Conservation (phyloP, 345 rosid species). For the Carallia pectinifolia region DNA sequence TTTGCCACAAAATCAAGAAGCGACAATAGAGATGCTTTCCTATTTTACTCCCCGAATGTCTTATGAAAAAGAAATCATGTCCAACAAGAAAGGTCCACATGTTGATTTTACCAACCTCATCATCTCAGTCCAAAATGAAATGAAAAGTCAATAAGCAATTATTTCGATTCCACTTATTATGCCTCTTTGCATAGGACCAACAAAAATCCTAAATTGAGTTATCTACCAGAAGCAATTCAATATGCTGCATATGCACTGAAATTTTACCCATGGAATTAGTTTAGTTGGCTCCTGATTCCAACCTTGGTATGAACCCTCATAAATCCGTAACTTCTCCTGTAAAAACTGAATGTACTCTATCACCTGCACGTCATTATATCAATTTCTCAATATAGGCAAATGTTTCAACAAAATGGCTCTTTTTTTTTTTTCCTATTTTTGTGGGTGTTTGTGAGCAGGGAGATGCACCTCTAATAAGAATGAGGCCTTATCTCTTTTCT, state of each 20-base stretch:
- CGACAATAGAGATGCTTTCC: not conserved
- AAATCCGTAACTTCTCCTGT: conserved; percentile 28
- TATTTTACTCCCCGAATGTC: not conserved
- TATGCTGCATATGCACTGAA: not conserved
- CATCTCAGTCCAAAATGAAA: not conserved
- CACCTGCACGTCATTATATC: conserved; percentile 21
- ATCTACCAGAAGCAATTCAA: not conserved
- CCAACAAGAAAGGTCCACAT: no score
- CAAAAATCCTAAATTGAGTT: no score
- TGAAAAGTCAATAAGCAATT: not conserved
- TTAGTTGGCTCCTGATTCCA: conserved; percentile 30
- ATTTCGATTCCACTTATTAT: not conserved
- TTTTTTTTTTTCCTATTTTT: no score
- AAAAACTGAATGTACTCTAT: conserved; percentile 37
- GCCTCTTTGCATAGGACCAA: not conserved
- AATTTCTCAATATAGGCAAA: not conserved
- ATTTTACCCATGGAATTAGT: conserved; percentile 27
- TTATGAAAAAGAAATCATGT: no score
- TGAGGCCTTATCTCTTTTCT: conserved; percentile 37
- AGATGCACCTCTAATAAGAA: conserved; percentile 31
- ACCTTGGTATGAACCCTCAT: conserved; percentile 25
- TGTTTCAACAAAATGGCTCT: not conserved
- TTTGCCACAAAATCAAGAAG: not conserved
- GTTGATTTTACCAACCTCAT: no score
- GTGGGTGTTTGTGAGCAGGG: no score